Evolutionary conservation across 1,284 basidiomycete species (phyloP).

Genomic region (Paramarasmius palmivorus): DNA sequence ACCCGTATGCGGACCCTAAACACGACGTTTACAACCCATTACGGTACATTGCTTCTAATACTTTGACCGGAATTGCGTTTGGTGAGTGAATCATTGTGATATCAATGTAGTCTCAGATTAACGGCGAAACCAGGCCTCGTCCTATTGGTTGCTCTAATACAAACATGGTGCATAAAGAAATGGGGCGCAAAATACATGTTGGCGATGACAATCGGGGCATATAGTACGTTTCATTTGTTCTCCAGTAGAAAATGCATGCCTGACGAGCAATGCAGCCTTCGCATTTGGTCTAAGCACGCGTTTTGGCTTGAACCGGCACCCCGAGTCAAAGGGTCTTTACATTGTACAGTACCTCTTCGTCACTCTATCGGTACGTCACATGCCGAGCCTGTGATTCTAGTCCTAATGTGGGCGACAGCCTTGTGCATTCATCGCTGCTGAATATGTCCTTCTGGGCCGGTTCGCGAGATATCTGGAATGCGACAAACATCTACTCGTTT

Average conservation of each 20-base stretch:
- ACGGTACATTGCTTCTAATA: conserved; percentile 62
- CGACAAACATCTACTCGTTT: conserved; percentile 54
- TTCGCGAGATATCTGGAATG: conserved; percentile 54
- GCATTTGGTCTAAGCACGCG: conserved; percentile 53
- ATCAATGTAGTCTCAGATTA: conserved; percentile 3
- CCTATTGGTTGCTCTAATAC: conserved; percentile 48
- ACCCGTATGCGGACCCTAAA: conserved; percentile 53
- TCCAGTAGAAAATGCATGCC: not conserved
- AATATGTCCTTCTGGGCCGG: conserved; percentile 69
- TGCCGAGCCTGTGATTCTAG: conserved; percentile 9
- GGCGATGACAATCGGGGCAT: conserved; percentile 64
- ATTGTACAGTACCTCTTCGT: conserved; percentile 64
- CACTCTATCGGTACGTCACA: conserved; percentile 56
- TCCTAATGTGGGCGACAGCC: conserved; percentile 38
- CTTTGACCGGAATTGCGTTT: conserved; percentile 55
- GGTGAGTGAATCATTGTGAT: conserved; percentile 31
- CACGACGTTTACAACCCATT: conserved; percentile 57
- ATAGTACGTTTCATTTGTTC: conserved; percentile 37
- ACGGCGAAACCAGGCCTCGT: conserved; percentile 41
- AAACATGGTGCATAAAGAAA: conserved; percentile 47
- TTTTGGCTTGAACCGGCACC: conserved; percentile 46
- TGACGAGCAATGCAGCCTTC: conserved; percentile 36
- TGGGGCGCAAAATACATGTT: conserved; percentile 64
- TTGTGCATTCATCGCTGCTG: conserved; percentile 76
- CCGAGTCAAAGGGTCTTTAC: conserved; percentile 49